These are phyloP conservation scores for Tuctoria greenei DNA, from an alignment of 176 grass and related monocot genomes.

Conservation along the genomic window DNA sequence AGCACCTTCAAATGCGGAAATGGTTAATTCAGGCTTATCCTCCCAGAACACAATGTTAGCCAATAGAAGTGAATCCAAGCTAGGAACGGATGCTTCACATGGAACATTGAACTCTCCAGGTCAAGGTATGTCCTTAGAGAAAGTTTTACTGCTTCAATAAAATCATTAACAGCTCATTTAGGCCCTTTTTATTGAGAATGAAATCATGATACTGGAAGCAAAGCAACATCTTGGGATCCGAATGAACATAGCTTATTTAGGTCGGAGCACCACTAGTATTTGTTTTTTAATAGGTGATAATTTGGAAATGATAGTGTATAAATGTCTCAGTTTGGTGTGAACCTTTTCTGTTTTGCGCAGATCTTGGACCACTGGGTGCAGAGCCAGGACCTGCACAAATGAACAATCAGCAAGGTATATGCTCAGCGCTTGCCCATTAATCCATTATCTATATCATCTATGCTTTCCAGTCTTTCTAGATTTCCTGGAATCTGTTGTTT, in stretches of 20 bases:
- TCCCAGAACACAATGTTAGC: slow-evolving; percentile 33
- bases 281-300: too few relatives aligned
- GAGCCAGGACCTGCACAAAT: slow-evolving; percentile 32
- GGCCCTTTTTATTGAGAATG: not conserved
- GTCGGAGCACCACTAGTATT: not conserved
- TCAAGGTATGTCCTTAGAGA: slow-evolving; percentile 51
- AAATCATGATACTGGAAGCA: not conserved
- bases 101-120: slow-evolving; percentile 48
- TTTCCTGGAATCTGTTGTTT: slow-evolving; percentile 21
- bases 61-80: slow-evolving; percentile 43
- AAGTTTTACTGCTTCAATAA: slow-evolving; percentile 19
- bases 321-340: slow-evolving; percentile 25
- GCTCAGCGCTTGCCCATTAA: slow-evolving; percentile 17
- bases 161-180: not conserved
- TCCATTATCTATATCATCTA: slow-evolving; percentile 5
- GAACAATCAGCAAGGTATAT: slow-evolving; percentile 50
- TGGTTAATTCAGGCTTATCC: slow-evolving; percentile 23
- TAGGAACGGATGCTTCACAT: slow-evolving; percentile 39
- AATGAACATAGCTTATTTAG: not conserved
- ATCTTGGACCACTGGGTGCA: slow-evolving; percentile 34
- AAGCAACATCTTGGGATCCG: not conserved
- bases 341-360: slow-evolving; percentile 23
- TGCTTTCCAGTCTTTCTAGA: not conserved
- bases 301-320: not conserved
- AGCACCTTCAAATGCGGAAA: slow-evolving; percentile 25